Conservation (phyloP, 352 stramenopile species). For the Phytophthora pini region DNA sequence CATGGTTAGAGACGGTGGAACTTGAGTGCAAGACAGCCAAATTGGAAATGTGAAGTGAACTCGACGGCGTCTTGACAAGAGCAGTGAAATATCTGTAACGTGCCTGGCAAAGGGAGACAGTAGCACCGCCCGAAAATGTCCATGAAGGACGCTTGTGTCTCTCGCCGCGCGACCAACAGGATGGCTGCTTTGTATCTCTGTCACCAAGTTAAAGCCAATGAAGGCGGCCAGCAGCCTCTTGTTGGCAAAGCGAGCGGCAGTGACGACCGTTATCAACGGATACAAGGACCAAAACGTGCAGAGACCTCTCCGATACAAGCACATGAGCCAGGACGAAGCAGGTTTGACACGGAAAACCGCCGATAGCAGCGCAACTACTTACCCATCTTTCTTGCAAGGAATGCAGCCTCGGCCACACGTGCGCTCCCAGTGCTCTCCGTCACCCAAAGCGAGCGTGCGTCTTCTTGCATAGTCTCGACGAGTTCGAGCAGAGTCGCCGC, state of each 20-base stretch:
- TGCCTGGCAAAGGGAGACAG: not conserved
- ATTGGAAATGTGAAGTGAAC: constrained; percentile 18
- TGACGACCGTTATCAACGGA: constrained; percentile 8
- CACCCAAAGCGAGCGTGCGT: constrained; percentile 8
- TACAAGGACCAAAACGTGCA: constrained; percentile 9
- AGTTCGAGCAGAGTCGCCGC: constrained; percentile 20
- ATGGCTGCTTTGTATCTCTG: constrained; percentile 8
- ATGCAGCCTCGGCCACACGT: constrained; percentile 12
- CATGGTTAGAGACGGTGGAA: constrained; percentile 38
- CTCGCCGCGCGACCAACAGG: constrained; percentile 10
- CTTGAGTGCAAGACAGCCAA: constrained; percentile 7
- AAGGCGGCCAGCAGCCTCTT: not conserved
- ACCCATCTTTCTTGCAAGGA: constrained; percentile 29
- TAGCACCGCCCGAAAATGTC: constrained; percentile 10
- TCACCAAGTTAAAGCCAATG: constrained; percentile 21
- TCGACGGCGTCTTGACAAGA: not conserved
- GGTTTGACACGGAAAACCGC: constrained; percentile 13
- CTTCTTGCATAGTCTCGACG: constrained; percentile 22
- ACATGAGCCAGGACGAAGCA: constrained; percentile 20
- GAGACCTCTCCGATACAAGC: constrained; percentile 19
- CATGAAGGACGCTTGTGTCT: constrained; percentile 19
- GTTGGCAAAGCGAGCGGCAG: constrained; percentile 12
- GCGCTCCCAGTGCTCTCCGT: constrained; percentile 6
- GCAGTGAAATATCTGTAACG: not conserved
- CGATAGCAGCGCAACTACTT: not conserved